phyloP scores from a whole-genome alignment of 768 basidiomycete genomes.

The Lentinula boryana region DNA sequence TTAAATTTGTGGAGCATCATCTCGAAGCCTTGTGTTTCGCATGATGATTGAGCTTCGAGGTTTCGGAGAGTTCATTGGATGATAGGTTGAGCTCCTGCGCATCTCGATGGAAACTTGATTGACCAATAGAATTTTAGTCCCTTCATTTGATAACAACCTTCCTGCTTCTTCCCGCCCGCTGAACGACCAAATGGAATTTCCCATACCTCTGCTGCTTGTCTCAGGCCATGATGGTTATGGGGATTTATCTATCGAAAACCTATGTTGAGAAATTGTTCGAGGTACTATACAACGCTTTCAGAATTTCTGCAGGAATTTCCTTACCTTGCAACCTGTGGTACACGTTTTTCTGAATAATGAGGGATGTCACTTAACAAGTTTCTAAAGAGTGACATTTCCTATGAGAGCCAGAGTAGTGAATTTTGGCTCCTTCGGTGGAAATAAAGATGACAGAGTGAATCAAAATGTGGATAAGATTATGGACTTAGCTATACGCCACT shows the following conservation, averaged over 20 bases:
- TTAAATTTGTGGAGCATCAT: neutral
- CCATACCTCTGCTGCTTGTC: neutral
- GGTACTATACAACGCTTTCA: no score
- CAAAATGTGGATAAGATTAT: neutral
- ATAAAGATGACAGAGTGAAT: neutral
- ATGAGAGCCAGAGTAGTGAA: neutral
- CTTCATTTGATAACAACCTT: neutral
- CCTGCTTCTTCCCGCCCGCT: neutral
- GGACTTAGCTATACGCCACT: no score
- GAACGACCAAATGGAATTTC: neutral
- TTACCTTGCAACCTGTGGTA: neutral
- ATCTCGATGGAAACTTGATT: neutral
- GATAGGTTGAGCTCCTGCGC: neutral
- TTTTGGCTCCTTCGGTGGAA: neutral
- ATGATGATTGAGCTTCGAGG: constrained; percentile 6
- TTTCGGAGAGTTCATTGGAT: neutral
- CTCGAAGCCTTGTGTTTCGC: neutral
- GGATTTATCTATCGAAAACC: neutral
- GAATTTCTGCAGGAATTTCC: no score
- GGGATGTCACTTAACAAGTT: no score
- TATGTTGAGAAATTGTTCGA: no score
- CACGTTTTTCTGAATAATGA: neutral
- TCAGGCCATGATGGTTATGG: neutral
- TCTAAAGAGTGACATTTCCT: no score
- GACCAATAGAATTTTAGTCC: neutral